Evolutionary conservation across 2,329 filamentous ascomycete species (phyloP), one percentile per base, ranked within the genome.

Genomic region (Didymella sp.): DNA sequence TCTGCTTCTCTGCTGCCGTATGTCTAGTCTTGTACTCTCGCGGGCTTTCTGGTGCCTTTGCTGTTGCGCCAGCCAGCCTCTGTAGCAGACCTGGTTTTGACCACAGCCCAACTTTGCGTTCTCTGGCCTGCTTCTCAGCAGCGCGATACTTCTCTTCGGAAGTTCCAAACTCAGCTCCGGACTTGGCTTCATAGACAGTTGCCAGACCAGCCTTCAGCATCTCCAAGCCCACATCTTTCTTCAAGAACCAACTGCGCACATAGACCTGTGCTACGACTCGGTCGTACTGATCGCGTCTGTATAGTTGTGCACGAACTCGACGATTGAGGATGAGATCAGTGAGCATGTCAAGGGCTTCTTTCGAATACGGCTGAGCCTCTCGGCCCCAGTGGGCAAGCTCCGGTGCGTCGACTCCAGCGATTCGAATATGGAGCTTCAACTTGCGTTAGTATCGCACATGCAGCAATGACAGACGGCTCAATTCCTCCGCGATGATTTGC

Each of bases 171-270:
- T 98, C 95, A 19, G 86, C 89, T 3, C 94, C 95, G 5, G 82
- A 85, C 77, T 96, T 98, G 25, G 92, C 94, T 78, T 98, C 95
- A 74, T 98, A 99, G 3, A 95, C 89, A 2, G 92, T 96, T 37
- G 94, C 95, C 61, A 96, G 78, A 0, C 95, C 95, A 21, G 80
- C 83, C 78, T 87, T 90, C 60, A 99, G 78, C 93, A 99, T 96
- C 75, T 96, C 90, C 59, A 93, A 79, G 3, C 94, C 92, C 5
- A 99, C 90, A 74, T 99, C 93, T 56, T 84, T 85, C 64, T 87
- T 87, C 58, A 91, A 82, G 9, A 91, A 76, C 67, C 87, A 76
- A 53, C 82, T 84, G 44, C 91, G 85, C 28, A 94, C 85, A 68
- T 86, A 91, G 0, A 94, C 94, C 0, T 91, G 95, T 15, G 89